Base-by-base conservation (phyloP, 2,329 filamentous ascomycete species). In the Fusarium piperis region DNA sequence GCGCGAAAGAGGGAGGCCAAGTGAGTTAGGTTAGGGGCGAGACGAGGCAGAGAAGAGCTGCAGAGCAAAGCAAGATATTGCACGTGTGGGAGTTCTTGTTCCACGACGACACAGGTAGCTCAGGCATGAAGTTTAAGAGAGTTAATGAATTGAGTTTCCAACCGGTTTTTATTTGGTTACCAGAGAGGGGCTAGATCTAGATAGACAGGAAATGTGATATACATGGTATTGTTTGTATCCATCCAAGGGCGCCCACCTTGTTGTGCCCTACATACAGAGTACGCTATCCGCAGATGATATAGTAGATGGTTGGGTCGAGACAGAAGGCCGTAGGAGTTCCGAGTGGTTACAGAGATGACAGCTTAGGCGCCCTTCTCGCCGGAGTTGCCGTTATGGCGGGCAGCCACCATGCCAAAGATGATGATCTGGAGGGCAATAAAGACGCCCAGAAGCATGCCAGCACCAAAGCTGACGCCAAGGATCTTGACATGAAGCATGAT, bases 401-500 rank as follows among this genome's bases (percentile, higher is more conserved):
- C 48, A 7, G 46, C 44, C 53, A 58, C 44, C 48, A 28, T 18
- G 78, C 68, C 33, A 10, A 86, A 78, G 53, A 89, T 74, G 55
- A 88, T 76, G 33, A 86, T 68, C 80, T 93, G 85, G 12, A 85
- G 84, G 4, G 87, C 74, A 7, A 93, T 23, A 26, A 90, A 70
- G 10, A 85, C 77, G 28, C 63, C 59, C 60, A 90, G 83, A 35
- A 89, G 58, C 6, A 88, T 30, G 26, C 83, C 78, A 15, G 87
- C 74, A 4, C 81, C 86, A 16, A 88, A 61, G 53, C 85, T 79
- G 62, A 94, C 85, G 35, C 85, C 79, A 69, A 90, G 85, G 74
- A 92, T 86, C 89, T 97, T 97, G 81, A 87, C 83, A 76, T 94
- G 92, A 33, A 96, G 86, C 82, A 92, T 91, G 77, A 94, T 81